Evolutionary conservation across 108 stramenopile genomes (phyloP).

Genomic region (Pseudonitzschia multistriata): DNA sequence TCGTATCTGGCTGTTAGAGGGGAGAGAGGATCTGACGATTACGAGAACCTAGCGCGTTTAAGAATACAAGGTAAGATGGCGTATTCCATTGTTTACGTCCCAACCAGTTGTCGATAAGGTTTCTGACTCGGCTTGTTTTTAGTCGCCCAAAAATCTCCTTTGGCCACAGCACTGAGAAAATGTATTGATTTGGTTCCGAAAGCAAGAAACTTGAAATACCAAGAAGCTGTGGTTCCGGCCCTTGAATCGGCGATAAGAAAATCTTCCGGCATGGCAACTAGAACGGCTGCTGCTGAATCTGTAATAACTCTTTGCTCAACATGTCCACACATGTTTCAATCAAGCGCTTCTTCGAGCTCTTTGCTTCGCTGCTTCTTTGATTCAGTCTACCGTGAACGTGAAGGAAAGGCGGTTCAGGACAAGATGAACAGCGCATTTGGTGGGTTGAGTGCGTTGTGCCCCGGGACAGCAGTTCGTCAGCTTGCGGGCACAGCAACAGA

Average conservation of each 20-base stretch:
- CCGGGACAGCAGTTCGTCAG: slow-evolving; percentile 66
- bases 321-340: slow-evolving; percentile 68
- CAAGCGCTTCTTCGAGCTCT: slow-evolving; percentile 61
- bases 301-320: slow-evolving; percentile 60
- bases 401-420: slow-evolving; percentile 47
- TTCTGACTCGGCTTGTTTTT: slow-evolving; percentile 14
- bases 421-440: slow-evolving; percentile 65
- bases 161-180: slow-evolving; percentile 71
- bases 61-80: slow-evolving; percentile 47
- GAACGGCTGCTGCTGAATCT: slow-evolving; percentile 78
- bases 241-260: slow-evolving; percentile 45
- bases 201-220: slow-evolving; percentile 40
- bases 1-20: slow-evolving; percentile 75
- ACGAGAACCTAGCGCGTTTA: slow-evolving; percentile 66
- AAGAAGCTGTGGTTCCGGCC: slow-evolving; percentile 62
- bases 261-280: slow-evolving; percentile 75
- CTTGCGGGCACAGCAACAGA: slow-evolving; percentile 66
- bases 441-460: slow-evolving; percentile 68
- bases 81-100: neutral
- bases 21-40: slow-evolving; percentile 37
- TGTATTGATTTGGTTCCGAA: slow-evolving; percentile 68
- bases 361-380: slow-evolving; percentile 80
- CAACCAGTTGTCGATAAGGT: neutral
- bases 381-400: slow-evolving; percentile 74
- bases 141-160: slow-evolving; percentile 64